Conservation (phyloP, 2,329 filamentous ascomycete species). For the Boeremia lycopersici region DNA sequence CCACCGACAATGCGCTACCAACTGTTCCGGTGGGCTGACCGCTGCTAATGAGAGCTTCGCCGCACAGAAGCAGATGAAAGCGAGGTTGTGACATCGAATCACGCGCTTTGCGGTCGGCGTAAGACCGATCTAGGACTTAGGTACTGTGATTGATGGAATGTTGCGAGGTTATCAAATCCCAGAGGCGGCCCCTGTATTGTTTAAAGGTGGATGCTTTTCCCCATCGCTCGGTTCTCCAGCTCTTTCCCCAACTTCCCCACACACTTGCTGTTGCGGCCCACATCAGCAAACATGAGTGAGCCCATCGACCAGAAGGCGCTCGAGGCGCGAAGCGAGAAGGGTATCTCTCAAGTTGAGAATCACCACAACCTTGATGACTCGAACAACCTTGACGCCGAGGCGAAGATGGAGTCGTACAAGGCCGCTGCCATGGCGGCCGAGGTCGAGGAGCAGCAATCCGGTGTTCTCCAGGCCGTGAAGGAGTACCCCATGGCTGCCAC, state of each 20-base stretch:
- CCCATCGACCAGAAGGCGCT: slow-evolving; percentile 24
- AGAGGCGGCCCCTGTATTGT: slow-evolving; percentile 21
- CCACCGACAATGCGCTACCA: slow-evolving; percentile 22
- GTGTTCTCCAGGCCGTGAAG: slow-evolving; percentile 56
- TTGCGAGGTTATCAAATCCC: slow-evolving; percentile 15
- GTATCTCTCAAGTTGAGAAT: slow-evolving; percentile 27
- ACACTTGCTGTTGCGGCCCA: slow-evolving; percentile 20
- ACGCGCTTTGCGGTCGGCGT: slow-evolving; percentile 21
- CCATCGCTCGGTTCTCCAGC: slow-evolving; percentile 17
- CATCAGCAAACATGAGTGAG: slow-evolving; percentile 33
- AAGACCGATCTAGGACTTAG: slow-evolving; percentile 18
- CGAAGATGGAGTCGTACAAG: slow-evolving; percentile 53
- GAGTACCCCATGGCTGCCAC: slow-evolving; percentile 60
- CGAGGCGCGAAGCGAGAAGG: slow-evolving; percentile 29
- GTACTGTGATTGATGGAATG: slow-evolving; percentile 34
- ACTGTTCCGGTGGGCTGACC: slow-evolving; percentile 25
- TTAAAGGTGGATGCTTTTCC: slow-evolving; percentile 26
- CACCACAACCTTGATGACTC: slow-evolving; percentile 25
- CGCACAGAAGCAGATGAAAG: slow-evolving; percentile 18
- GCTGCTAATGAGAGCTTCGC: slow-evolving; percentile 27
- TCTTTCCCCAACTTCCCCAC: slow-evolving; percentile 28
- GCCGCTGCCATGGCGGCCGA: slow-evolving; percentile 64
- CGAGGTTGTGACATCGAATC: slow-evolving; percentile 21
- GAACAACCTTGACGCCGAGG: slow-evolving; percentile 40
- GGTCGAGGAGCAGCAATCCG: slow-evolving; percentile 59